A percentile compares a stretch with the other conserved stretches of the same genome.
These are phyloP conservation scores for Debaryomycetaceae sp. DNA, from an alignment of 1,139 yeast species.

Conservation along the genomic window DNA sequence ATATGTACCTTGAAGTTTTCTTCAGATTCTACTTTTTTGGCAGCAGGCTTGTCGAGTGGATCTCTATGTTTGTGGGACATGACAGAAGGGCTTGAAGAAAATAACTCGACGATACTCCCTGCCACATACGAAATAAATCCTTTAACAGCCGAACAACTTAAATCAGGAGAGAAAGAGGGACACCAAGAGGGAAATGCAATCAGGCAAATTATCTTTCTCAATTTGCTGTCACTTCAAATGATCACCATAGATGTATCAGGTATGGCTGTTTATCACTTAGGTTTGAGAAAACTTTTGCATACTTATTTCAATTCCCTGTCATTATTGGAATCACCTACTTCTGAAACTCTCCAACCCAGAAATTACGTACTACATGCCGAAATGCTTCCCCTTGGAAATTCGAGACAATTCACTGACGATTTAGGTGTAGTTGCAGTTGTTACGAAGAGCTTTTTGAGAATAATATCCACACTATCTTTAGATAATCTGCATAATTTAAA, in stretches of 20 bases:
- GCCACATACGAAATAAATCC: constrained; percentile 29
- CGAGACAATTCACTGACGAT: constrained; percentile 49
- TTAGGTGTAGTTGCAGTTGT: constrained; percentile 62
- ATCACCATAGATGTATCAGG: constrained; percentile 63
- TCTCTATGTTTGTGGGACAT: constrained; percentile 29
- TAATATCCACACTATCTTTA: constrained; percentile 56
- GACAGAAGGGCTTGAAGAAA: constrained; percentile 5
- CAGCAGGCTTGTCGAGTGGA: constrained; percentile 35
- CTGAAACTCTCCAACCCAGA: constrained; percentile 16
- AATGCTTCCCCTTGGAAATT: constrained; percentile 54
- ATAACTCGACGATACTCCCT: background rate
- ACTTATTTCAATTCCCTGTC: constrained; percentile 47
- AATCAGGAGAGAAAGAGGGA: constrained; percentile 40
- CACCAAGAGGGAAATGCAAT: constrained; percentile 50
- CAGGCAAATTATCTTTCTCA: constrained; percentile 50
- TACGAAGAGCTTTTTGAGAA: constrained; percentile 47
- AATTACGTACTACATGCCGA: constrained; percentile 27
- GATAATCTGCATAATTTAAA: constrained; percentile 25
- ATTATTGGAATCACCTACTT: constrained; percentile 49
- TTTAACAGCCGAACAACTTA: constrained; percentile 23
- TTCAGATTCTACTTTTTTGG: constrained; percentile 30
- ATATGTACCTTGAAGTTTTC: constrained; percentile 40
- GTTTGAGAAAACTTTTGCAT: constrained; percentile 53
- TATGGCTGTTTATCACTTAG: constrained; percentile 56
- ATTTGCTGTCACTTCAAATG: constrained; percentile 54